Conservation (phyloP, 805 yeast genomes). For the Huiozyma sinensis region DNA sequence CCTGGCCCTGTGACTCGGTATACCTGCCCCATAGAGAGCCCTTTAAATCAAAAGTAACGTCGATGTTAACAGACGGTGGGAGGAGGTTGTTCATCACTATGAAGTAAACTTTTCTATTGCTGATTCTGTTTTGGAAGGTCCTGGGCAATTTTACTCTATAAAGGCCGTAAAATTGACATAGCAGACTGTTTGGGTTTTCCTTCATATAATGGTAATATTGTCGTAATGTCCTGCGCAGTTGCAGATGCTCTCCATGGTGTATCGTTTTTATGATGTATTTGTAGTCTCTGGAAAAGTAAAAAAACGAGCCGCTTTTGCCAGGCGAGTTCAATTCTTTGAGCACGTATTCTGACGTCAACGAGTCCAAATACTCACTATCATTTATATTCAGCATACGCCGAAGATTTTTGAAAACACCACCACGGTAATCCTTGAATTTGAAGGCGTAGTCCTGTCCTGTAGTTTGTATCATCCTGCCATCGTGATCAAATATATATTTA, state of each 20-base stretch:
- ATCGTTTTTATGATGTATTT: slow-evolving; percentile 92
- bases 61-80: slow-evolving; percentile 86
- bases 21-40: slow-evolving; percentile 81
- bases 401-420: slow-evolving; percentile 82
- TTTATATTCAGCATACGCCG: slow-evolving; percentile 73
- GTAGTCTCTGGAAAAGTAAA: slow-evolving; percentile 88
- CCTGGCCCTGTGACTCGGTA: slow-evolving; percentile 30
- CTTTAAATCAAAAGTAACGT: slow-evolving; percentile 77
- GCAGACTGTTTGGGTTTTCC: slow-evolving; percentile 72
- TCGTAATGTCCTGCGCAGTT: slow-evolving; percentile 58
- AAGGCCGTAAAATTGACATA: slow-evolving; percentile 90
- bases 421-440: slow-evolving; percentile 94
- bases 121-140: slow-evolving; percentile 26
- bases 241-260: slow-evolving; percentile 85
- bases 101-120: slow-evolving; percentile 72
- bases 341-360: slow-evolving; percentile 85
- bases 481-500: slow-evolving; percentile 77
- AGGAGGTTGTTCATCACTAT: slow-evolving; percentile 94
- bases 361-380: slow-evolving; percentile 88
- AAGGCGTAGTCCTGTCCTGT: slow-evolving; percentile 77
- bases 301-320: slow-evolving; percentile 93
- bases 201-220: slow-evolving; percentile 78
- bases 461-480: slow-evolving; percentile 81
- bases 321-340: slow-evolving; percentile 89
- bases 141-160: slow-evolving; percentile 88